phyloP scores from a whole-genome alignment of 2,329 filamentous ascomycete species.

The Fusarium algeriense region DNA sequence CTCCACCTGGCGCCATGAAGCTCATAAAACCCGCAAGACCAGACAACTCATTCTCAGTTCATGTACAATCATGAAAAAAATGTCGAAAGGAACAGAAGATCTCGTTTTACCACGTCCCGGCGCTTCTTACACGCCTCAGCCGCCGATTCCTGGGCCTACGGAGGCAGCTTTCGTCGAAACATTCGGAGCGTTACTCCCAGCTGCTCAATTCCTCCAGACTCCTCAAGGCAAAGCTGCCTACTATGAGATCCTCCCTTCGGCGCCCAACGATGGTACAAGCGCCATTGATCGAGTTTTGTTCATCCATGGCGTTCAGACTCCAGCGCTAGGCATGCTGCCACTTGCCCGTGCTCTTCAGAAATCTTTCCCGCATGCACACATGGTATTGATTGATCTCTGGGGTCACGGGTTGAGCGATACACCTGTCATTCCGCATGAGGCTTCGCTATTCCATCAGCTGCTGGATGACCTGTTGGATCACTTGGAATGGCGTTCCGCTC shows the following conservation, averaged over 20 bases:
- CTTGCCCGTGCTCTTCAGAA: conserved; percentile 54
- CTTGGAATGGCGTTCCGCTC: conserved; percentile 57
- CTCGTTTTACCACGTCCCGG: conserved; percentile 24
- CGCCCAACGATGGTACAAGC: fast-evolving
- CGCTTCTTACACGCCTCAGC: fast-evolving
- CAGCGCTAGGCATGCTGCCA: conserved; percentile 61
- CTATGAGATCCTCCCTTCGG: conserved; percentile 50
- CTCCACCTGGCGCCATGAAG: neutral
- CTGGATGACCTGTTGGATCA: conserved; percentile 55
- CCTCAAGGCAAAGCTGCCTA: conserved; percentile 55
- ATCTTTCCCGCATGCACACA: conserved; percentile 52
- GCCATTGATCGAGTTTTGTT: conserved; percentile 54
- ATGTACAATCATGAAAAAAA: neutral
- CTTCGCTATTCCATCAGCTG: conserved; percentile 57
- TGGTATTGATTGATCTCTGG: conserved; percentile 63
- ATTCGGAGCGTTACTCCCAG: conserved; percentile 56
- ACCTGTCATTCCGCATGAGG: conserved; percentile 56
- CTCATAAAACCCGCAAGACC: conserved; percentile 1
- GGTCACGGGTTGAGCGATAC: conserved; percentile 66
- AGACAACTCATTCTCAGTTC: neutral
- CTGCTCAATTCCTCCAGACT: conserved; percentile 51
- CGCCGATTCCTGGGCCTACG: conserved; percentile 51
- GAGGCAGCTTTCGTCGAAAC: conserved; percentile 52
- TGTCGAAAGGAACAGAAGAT: neutral
- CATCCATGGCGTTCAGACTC: conserved; percentile 65